These are phyloP conservation scores for Oryza officinalis DNA, from an alignment of 176 grass and related monocot genomes.

Conservation along the genomic window DNA sequence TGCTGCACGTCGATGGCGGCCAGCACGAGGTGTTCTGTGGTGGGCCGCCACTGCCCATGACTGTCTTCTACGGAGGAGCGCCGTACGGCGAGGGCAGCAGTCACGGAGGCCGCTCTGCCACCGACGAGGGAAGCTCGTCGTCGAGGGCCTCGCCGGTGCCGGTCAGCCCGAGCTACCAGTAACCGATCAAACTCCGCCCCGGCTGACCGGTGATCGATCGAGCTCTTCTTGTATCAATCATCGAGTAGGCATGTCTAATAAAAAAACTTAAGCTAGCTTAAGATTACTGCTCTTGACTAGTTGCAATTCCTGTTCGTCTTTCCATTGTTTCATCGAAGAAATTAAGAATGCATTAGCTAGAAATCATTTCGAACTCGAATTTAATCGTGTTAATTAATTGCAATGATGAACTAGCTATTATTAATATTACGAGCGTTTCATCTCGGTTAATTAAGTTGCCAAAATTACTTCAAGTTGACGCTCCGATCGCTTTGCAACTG, in stretches of 20 bases:
- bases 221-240: not conserved
- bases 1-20: no score
- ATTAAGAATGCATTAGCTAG: not conserved
- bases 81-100: not conserved
- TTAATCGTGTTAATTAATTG: not conserved
- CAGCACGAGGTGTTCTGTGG: not conserved
- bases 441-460: not conserved
- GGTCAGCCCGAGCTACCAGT: not conserved
- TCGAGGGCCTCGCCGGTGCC: not conserved
- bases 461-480: not conserved
- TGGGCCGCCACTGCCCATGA: not conserved
- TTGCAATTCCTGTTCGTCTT: not conserved
- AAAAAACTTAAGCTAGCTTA: not conserved
- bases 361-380: not conserved
- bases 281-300: not conserved
- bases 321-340: not conserved
- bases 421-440: constrained; percentile 8
- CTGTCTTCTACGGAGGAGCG: not conserved
- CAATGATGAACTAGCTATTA: not conserved
- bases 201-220: not conserved
- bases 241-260: not conserved
- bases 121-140: constrained; percentile 16
- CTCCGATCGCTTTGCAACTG: not conserved
- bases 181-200: not conserved
- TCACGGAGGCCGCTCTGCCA: not conserved